These are phyloP conservation scores for Penicillium angulare DNA, from an alignment of 495 filamentous ascomycete species.

Conservation along the genomic window DNA sequence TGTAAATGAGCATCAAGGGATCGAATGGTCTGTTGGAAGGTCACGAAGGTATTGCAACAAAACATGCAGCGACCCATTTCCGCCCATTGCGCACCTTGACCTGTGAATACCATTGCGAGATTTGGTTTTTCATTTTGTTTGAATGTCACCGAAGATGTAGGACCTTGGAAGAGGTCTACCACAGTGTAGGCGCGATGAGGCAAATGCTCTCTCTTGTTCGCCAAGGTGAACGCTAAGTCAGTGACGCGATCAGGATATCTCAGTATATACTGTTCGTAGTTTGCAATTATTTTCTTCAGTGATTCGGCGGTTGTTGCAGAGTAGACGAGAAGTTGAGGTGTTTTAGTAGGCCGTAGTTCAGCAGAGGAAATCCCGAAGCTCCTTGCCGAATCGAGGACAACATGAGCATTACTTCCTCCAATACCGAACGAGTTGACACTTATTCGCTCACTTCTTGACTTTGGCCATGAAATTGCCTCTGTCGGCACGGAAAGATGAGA, in stretches of 20 bases:
- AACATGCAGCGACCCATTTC: constrained; percentile 37
- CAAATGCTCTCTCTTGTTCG: not conserved
- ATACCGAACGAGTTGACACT: constrained; percentile 26
- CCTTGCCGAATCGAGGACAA: constrained; percentile 8
- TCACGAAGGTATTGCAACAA: constrained; percentile 11
- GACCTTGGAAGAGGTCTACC: not conserved
- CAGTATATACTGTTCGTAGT: not conserved
- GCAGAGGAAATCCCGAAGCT: not conserved
- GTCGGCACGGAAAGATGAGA: constrained; percentile 21
- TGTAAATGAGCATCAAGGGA: constrained; percentile 14
- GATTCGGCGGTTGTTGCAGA: constrained; percentile 8
- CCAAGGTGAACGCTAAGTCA: not conserved
- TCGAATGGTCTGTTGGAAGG: constrained; percentile 20
- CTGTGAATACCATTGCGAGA: constrained; percentile 30
- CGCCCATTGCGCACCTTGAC: constrained; percentile 40
- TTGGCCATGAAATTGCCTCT: constrained; percentile 29
- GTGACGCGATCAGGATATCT: constrained; percentile 18
- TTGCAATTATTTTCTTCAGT: not conserved
- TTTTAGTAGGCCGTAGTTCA: not conserved
- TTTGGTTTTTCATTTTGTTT: constrained; percentile 1
- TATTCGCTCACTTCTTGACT: constrained; percentile 9
- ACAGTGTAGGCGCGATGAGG: constrained; percentile 14
- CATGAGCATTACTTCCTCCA: constrained; percentile 28
- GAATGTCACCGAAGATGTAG: not conserved
- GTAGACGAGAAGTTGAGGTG: constrained; percentile 6